Evolutionary conservation across 139 green algal species (phyloP).

Genomic region (Asterochloris sp.): DNA sequence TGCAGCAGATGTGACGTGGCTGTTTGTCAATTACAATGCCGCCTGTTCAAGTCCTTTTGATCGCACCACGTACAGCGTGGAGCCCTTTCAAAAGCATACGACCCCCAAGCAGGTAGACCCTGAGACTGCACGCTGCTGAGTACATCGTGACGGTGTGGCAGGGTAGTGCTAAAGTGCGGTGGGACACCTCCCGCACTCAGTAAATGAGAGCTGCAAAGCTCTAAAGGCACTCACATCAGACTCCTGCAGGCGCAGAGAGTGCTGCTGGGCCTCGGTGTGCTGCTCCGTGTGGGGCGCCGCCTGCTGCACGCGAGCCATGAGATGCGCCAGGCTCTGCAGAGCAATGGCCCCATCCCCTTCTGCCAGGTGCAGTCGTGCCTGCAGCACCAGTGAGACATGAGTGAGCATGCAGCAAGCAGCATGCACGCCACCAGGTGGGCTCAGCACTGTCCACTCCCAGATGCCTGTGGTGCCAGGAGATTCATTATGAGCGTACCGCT

Average conservation of each 20-base stretch:
- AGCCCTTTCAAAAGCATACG: background rate
- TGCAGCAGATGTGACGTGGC: too few relatives aligned
- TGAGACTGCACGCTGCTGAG: background rate
- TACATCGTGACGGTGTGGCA: background rate
- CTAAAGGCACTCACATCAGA: conserved; percentile 1
- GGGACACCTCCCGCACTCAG: too few relatives aligned
- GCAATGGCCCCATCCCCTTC: conserved; percentile 1
- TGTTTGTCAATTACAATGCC: too few relatives aligned
- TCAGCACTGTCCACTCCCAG: too few relatives aligned
- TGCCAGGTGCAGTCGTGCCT: conserved; percentile 16
- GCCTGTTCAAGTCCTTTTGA: background rate
- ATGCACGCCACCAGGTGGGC: too few relatives aligned
- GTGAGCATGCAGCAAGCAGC: too few relatives aligned
- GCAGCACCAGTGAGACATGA: background rate
- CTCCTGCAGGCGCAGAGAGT: conserved; percentile 11
- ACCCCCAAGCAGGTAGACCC: background rate
- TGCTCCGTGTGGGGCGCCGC: background rate
- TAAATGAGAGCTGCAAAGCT: background rate
- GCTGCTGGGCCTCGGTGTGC: background rate
- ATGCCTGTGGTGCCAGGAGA: too few relatives aligned
- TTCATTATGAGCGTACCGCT: too few relatives aligned
- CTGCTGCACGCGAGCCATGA: conserved; percentile 17
- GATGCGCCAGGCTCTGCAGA: conserved; percentile 13
- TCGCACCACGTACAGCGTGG: background rate
- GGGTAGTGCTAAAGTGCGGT: background rate